Base-by-base conservation (phyloP, 495 filamentous ascomycete genomes). In the Bacidia rubella region DNA sequence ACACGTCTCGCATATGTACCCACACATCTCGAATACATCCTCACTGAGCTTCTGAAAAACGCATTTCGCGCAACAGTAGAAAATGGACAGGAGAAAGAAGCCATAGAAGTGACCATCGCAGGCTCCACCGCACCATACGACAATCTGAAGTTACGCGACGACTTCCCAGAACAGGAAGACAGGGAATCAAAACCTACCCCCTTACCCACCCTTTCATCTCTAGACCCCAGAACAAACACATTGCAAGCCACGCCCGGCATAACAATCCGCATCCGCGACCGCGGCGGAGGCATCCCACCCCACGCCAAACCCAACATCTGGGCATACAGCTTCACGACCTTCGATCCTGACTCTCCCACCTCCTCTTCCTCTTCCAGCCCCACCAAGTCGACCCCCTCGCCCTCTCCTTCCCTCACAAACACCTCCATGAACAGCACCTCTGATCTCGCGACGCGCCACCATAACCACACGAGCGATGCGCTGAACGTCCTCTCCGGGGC, bases 321-420 rank as follows among this genome's bases (percentile, higher is more conserved):
- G 90, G 87, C 85, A 25, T 98, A 96, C 65, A 85, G 81, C 51
- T 98, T 95, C 65, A 95, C 90, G 9, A 98, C 92, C 0, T 97
- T 96, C 64, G 83, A 76, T 21, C 84, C 93, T 20, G 72, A 76
- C 10, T 73, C 79, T 22, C 52, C 65, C 25, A 53, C 47, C 23
- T 50, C 47, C 9, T 20, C 25, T 23, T 17, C 47, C 2, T 38
- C 47, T 17, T n/a, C 41, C 32, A 39, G 32, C 32, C 9, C 32
- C 9, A 10, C 32, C 10, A n/a, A n/a, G n/a, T n/a, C n/a, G n/a
- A n/a, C n/a, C n/a, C n/a, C n/a, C 9, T 73, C 79, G 23, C 52
- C 65, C 24, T 54, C 27, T 23, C 26, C 47, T 10, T 20, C 25
- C 23, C 32, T 25, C 7, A 25, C 47, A 7, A 22, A n/a, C 17